phyloP scores from a whole-genome alignment of 129 eudicot species.

The Logfia minima region DNA sequence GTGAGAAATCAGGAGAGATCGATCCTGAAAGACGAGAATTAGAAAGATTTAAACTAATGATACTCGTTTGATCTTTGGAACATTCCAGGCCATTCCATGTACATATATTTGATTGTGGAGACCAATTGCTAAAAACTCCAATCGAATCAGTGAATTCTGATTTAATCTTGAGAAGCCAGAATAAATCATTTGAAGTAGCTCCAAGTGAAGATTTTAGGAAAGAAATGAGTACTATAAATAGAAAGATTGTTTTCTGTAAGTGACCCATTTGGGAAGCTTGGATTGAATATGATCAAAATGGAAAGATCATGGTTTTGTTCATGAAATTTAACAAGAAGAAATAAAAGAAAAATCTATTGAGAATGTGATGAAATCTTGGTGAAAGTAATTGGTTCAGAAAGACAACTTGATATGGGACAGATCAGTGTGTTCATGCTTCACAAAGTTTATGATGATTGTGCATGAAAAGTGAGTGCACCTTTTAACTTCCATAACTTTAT shows the following conservation, averaged over 20 bases:
- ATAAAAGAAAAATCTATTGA: constrained; percentile 1
- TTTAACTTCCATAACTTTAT: constrained; percentile 33
- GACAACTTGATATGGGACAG: constrained; percentile 41
- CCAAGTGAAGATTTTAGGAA: constrained; percentile 29
- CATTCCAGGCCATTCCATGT: constrained; percentile 84
- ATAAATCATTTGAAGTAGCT: constrained; percentile 53
- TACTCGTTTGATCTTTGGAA: constrained; percentile 56
- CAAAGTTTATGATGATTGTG: constrained; percentile 37
- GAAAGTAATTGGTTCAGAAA: constrained; percentile 38
- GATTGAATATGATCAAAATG: constrained; percentile 5
- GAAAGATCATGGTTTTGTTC: constrained; percentile 20
- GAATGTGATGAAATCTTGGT: constrained; percentile 20
- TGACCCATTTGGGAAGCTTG: constrained; percentile 37
- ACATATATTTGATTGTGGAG: constrained; percentile 53
- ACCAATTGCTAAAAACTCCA: constrained; percentile 70
- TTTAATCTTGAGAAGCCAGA: constrained; percentile 73
- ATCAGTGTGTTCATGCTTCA: constrained; percentile 34
- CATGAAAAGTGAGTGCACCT: constrained; percentile 37
- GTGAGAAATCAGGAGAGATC: constrained; percentile 60
- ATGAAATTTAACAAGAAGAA: constrained; percentile 24
- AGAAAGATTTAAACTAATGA: constrained; percentile 64
- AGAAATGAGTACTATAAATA: constrained; percentile 40
- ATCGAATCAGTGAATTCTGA: constrained; percentile 55
- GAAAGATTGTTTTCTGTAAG: constrained; percentile 36
- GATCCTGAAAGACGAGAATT: constrained; percentile 60